phyloP scores from a whole-genome alignment of 495 filamentous ascomycete species.

The Hamigera avellanea region DNA sequence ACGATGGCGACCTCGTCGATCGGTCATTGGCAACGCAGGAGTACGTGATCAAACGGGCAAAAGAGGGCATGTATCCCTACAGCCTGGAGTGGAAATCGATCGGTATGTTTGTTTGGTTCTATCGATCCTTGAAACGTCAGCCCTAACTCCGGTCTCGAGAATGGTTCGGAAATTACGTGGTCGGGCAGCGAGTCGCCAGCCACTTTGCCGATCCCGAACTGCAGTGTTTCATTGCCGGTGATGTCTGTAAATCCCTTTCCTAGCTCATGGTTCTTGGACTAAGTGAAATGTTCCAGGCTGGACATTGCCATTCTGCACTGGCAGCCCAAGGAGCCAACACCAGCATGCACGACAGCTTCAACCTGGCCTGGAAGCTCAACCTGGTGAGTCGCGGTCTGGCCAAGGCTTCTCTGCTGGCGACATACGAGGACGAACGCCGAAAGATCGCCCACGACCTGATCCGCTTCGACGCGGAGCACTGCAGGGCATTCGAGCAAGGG shows the following conservation, averaged over 20 bases:
- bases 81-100: conserved; percentile 51
- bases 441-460: conserved; percentile 64
- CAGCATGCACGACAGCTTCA: conserved; percentile 69
- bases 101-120: conserved; percentile 23
- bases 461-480: conserved; percentile 52
- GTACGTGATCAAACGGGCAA: conserved; percentile 54
- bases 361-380: conserved; percentile 78
- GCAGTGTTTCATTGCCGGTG: conserved; percentile 69
- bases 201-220: conserved; percentile 52
- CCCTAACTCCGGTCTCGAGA: too few species aligned
- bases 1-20: conserved; percentile 47
- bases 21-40: conserved; percentile 52
- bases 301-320: conserved; percentile 75
- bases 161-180: too few species aligned
- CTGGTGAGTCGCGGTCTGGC: conserved; percentile 52
- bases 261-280: neutral
- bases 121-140: too few species aligned
- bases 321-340: conserved; percentile 86
- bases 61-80: conserved; percentile 57
- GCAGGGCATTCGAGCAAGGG: conserved; percentile 44
- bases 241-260: conserved; percentile 49
- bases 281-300: conserved; percentile 15
- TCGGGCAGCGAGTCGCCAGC: conserved; percentile 64
- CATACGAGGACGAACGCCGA: conserved; percentile 63
- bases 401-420: conserved; percentile 45